These are phyloP conservation scores for Annulohypoxylon bovei DNA, from an alignment of 495 filamentous ascomycete species.

Conservation along the genomic window DNA sequence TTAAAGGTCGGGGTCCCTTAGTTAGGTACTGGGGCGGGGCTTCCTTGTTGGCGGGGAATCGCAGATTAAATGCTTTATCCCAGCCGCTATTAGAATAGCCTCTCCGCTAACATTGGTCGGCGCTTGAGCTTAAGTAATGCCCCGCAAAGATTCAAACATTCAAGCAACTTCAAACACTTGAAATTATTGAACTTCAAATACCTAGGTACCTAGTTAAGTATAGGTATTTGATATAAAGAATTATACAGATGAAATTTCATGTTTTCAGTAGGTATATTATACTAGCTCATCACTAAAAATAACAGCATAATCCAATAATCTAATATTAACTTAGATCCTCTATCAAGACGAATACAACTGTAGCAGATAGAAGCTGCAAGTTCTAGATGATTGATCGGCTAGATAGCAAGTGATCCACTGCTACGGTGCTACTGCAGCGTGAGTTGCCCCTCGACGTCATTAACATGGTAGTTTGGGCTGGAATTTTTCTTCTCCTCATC, in stretches of 20 bases:
- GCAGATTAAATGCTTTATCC: background rate
- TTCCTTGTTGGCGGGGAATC: slow-evolving; percentile 11
- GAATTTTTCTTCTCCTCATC: slow-evolving; percentile 37
- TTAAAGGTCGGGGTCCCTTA: slow-evolving; percentile 1
- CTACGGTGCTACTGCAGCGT: slow-evolving; percentile 18
- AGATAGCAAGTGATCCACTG: slow-evolving; percentile 22
- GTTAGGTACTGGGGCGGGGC: slow-evolving; percentile 26
- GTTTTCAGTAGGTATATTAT: background rate
- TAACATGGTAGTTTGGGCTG: slow-evolving; percentile 31
- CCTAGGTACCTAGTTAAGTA: background rate
- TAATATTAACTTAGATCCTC: background rate
- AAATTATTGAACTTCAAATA: background rate
- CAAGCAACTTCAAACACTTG: background rate
- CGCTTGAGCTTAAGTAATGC: slow-evolving; percentile 11
- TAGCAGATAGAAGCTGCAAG: slow-evolving; percentile 13
- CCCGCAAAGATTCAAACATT: slow-evolving; percentile 5
- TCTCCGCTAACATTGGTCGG: background rate
- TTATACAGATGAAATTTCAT: background rate
- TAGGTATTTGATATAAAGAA: too few relatives aligned
- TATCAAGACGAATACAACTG: background rate
- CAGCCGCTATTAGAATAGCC: slow-evolving; percentile 7
- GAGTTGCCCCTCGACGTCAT: slow-evolving; percentile 45
- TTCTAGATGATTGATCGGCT: slow-evolving; percentile 30
- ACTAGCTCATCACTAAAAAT: background rate
- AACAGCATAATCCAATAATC: background rate